Conservation (phyloP, 768 basidiomycete species). For the Boletus pseudo-olivaceus region DNA sequence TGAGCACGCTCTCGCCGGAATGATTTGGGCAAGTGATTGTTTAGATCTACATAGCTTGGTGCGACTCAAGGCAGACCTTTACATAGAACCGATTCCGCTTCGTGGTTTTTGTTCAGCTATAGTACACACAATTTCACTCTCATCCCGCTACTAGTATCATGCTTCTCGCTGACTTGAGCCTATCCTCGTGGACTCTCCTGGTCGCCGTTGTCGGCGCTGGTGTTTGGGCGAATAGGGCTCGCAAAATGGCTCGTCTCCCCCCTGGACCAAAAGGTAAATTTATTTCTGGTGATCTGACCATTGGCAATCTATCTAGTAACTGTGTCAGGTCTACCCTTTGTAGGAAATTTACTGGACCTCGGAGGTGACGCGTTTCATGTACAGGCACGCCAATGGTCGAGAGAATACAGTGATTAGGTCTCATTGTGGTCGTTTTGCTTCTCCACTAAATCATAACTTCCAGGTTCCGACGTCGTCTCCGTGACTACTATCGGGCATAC, state of each 20-base stretch:
- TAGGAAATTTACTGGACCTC: conserved; percentile 1
- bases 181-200: background rate
- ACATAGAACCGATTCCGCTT: background rate
- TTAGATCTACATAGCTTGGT: too few relatives aligned
- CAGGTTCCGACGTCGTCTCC: conserved; percentile 1
- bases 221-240: background rate
- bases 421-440: background rate
- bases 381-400: background rate
- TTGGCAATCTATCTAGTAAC: too few relatives aligned
- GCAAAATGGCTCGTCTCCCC: conserved; percentile 1
- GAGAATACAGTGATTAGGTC: background rate
- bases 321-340: background rate
- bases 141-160: background rate
- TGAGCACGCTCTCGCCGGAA: too few relatives aligned
- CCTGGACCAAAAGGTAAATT: conserved; percentile 1
- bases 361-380: background rate
- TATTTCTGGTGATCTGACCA: too few relatives aligned
- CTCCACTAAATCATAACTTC: background rate
- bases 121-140: background rate
- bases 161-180: background rate
- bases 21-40: too few relatives aligned
- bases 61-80: too few relatives aligned
- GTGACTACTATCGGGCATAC: conserved; percentile 3
- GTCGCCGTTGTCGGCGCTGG: background rate
- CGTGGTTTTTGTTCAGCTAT: too few relatives aligned